Evolutionary conservation across 139 green algal species (phyloP), one percentile per base, ranked within the genome.

Genomic region (Auxenochlorella pyrenoidosa): DNA sequence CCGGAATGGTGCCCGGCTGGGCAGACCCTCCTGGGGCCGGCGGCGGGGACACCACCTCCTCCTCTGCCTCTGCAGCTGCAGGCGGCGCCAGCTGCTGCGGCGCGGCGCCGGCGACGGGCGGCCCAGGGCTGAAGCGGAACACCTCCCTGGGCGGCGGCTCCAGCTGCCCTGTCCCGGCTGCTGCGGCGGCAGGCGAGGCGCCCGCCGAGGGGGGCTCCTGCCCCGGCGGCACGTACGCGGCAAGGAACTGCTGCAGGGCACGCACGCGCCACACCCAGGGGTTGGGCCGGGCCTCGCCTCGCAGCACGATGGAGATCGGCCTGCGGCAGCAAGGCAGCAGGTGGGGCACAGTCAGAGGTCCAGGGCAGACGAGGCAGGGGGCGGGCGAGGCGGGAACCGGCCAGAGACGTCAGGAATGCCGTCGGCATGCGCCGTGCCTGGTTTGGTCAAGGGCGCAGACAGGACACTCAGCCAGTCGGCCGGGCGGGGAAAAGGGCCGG

Each of bases 191-290:
- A n/a, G 79, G 47, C 5, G 79, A 41, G 19, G 47, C 43, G 12
- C 32, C 28, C 44, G 40, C 75, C 43, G 79, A 24, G 10, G 79
- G 38, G 10, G 58, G 51, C 18, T 26, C 79, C 38, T 83, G 77
- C n/a, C 51, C 60, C 2, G 77, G 77, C 8, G 63, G 80, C 63
- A 60, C 80, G 34, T 47, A 85, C 0, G 54, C 28, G 40, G 80
- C 80, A 60, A 85, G 80, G 32, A 85, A 85, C 60, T 85, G 58
- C 34, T 85, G 80, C 60, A 85, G 41, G 24, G 63, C 40, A 5
- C 19, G 30, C 24, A 85, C 32, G 32, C 60, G 63, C 60, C 63
- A 85, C 21, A 85, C 80, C 80, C 80, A 85, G 40, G 80, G 80
- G 80, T 85, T 85, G 38, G 80, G 80, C 28, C 28, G 40, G 19